These are phyloP conservation scores for Elaeagnus macrophylla DNA, from an alignment of 306 rosid genomes.

Conservation along the genomic window DNA sequence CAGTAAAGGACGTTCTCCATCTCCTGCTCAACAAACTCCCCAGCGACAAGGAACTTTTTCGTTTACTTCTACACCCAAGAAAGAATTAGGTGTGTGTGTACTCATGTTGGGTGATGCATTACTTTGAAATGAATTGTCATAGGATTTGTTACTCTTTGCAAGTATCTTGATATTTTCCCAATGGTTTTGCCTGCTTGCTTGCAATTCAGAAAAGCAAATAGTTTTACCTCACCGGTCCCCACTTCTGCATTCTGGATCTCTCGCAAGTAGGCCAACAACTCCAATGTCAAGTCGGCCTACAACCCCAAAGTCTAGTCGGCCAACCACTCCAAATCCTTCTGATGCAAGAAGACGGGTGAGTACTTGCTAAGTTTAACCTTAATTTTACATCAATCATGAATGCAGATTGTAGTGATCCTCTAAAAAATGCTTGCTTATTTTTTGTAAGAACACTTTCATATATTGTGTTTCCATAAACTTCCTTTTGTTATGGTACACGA, in stretches of 20 bases:
- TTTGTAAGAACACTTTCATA: too few species aligned
- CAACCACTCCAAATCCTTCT: constrained; percentile 73
- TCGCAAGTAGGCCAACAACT: constrained; percentile 59
- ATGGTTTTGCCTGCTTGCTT: constrained; percentile 19
- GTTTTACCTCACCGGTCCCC: constrained; percentile 93
- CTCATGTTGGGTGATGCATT: neutral
- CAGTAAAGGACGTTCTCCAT: constrained; percentile 68
- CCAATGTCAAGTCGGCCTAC: constrained; percentile 62
- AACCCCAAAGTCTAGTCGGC: constrained; percentile 78
- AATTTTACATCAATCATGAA: neutral
- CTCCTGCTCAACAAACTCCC: constrained; percentile 49
- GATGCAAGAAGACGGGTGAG: constrained; percentile 68
- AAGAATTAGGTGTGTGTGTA: constrained; percentile 48
- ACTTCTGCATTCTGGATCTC: constrained; percentile 78
- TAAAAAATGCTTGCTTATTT: neutral
- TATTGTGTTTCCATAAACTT: too few species aligned
- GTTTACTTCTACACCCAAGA: constrained; percentile 66
- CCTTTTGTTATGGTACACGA: neutral
- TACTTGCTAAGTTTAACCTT: neutral
- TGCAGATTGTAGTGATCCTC: neutral
- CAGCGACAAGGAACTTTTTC: constrained; percentile 57
- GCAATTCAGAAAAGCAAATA: constrained; percentile 55
- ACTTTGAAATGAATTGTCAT: constrained; percentile 1
- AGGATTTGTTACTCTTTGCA: neutral
- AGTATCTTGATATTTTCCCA: constrained; percentile 8